A percentile compares a stretch with the other conserved stretches of the same genome.
These are phyloP conservation scores for Medicago truncatula DNA, from an alignment of 306 rosid genomes.

Conservation along the genomic window MtrunA17r5.0-ANR NC_053043.1:7220001-7220500, in stretches of 20 bases:
- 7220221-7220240: slow-evolving; percentile 40
- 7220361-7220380: slow-evolving; percentile 13
- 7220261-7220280: slow-evolving; percentile 42
- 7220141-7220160: neutral
- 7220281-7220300: slow-evolving; percentile 37
- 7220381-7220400: slow-evolving; percentile 34
- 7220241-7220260: slow-evolving; percentile 41
- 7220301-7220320: neutral
- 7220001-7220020: too few relatives aligned
- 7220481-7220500: slow-evolving; percentile 37
- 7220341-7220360: slow-evolving; percentile 32
- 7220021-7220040: neutral
- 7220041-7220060: neutral
- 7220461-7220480: slow-evolving; percentile 31
- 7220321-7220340: neutral
- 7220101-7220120: neutral
- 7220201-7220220: slow-evolving; percentile 35
- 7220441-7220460: slow-evolving; percentile 40
- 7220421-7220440: slow-evolving; percentile 10
- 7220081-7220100: neutral
- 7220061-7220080: neutral
- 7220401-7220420: slow-evolving; percentile 22
- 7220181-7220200: neutral
- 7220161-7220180: slow-evolving; percentile 2
- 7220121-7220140: neutral